Evolutionary conservation across 257 asterid species (phyloP).

Genomic region (Ilex asprella): DNA sequence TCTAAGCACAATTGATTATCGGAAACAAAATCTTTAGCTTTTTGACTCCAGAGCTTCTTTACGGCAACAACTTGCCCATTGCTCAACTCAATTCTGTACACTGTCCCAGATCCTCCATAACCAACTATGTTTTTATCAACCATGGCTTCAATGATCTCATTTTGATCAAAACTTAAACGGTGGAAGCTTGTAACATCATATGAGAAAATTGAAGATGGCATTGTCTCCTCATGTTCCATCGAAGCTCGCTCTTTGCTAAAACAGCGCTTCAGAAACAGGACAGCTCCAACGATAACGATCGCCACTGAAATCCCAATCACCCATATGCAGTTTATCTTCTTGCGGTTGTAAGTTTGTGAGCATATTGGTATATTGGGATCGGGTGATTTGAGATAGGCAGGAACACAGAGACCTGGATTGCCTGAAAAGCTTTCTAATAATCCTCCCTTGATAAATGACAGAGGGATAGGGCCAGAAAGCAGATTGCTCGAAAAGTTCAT

Average conservation of each 20-base stretch:
- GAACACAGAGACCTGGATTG: conserved; percentile 64
- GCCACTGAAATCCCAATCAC: conserved; percentile 39
- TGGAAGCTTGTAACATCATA: conserved; percentile 82
- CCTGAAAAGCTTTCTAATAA: conserved; percentile 64
- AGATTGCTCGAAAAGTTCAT: conserved; percentile 69
- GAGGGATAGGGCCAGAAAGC: conserved; percentile 79
- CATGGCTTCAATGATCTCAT: conserved; percentile 70
- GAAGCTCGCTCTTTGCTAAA: conserved; percentile 26
- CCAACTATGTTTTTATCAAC: conserved; percentile 92
- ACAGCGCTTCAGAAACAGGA: conserved; percentile 52
- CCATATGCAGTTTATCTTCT: conserved; percentile 45
- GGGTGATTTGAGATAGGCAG: conserved; percentile 19
- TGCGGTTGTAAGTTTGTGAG: conserved; percentile 22
- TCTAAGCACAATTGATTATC: conserved; percentile 39
- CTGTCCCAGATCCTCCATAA: conserved; percentile 91
- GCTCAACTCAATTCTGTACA: conserved; percentile 62
- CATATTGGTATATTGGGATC: conserved; percentile 34
- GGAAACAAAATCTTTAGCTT: conserved; percentile 35
- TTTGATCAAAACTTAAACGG: conserved; percentile 61
- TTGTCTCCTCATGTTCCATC: conserved; percentile 37
- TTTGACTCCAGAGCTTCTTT: conserved; percentile 77
- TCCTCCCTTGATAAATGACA: conserved; percentile 50
- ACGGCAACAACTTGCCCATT: conserved; percentile 71
- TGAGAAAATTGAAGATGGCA: conserved; percentile 55
- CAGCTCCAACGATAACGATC: conserved; percentile 41